phyloP scores from a whole-genome alignment of 495 filamentous ascomycete genomes.

The Clavariopsis aquatica region DNA sequence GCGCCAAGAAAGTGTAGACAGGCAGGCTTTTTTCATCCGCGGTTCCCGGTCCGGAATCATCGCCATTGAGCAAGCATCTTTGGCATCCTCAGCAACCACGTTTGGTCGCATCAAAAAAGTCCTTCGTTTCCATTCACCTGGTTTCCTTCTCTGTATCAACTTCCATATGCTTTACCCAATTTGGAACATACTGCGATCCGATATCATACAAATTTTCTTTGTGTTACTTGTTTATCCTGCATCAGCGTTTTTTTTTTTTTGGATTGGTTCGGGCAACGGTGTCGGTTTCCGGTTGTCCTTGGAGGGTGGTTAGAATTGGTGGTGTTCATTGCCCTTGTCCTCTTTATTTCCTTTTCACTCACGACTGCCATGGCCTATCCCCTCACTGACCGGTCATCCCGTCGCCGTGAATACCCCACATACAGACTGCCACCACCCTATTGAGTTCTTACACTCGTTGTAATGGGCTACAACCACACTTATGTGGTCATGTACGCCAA shows the following conservation, averaged over 20 bases:
- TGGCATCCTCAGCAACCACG: not conserved
- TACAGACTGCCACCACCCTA: not conserved
- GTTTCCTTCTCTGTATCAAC: conserved; percentile 36
- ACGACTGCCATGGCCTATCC: conserved; percentile 19
- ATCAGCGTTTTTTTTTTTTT: conserved; percentile 11
- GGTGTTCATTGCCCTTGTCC: not conserved
- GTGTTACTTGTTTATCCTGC: conserved; percentile 8
- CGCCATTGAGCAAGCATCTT: conserved; percentile 17
- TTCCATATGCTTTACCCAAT: conserved; percentile 4
- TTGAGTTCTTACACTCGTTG: conserved; percentile 54
- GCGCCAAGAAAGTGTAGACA: conserved; percentile 30
- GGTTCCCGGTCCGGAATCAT: conserved; percentile 23
- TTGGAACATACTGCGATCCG: conserved; percentile 11
- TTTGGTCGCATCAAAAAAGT: conserved; percentile 23
- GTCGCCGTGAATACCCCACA: conserved; percentile 12
- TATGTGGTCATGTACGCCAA: not conserved
- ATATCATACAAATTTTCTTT: conserved; percentile 7
- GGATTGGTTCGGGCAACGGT: conserved; percentile 2
- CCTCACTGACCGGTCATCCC: conserved; percentile 6
- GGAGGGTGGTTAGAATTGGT: conserved; percentile 1
- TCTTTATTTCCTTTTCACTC: conserved; percentile 8
- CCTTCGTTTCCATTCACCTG: conserved; percentile 22
- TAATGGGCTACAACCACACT: conserved; percentile 45
- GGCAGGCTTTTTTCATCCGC: conserved; percentile 18
- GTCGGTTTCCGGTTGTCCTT: not conserved